Evolutionary conservation across 345 rosid genomes (phyloP), one percentile per base, ranked within the genome.

Genomic region (Acer saccharum): DNA sequence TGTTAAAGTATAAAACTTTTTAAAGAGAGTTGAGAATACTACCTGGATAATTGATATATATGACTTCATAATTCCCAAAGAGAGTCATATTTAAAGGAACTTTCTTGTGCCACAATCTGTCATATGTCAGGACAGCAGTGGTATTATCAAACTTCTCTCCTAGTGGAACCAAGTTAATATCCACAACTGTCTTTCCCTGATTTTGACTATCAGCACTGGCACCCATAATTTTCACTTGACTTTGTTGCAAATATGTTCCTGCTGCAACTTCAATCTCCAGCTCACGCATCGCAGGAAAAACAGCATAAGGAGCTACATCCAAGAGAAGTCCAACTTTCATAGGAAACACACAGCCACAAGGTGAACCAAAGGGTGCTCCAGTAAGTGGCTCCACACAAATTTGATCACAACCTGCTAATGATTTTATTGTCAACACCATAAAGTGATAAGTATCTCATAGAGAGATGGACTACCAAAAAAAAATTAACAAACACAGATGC

Each of bases 201-300:
- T 97, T 89, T 86, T 89, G 92, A 87, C 83, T 90, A 87, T 91
- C 98, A 73, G 98, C 97, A 82, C 87, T 93, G 9, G 97, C 99
- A 79, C 98, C 99, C 98, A 97, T 97, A 82, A 97, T 94, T 82
- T 88, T 91, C 62, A 97, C 99, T 86, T 97, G 99, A 84, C 99
- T 94, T 82, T 94, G 98, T 69, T 94, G 90, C 88, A 97, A 84
- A 83, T 93, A 94, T 44, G 94, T 90, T 78, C 99, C 98, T 52
- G 92, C 87, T 29, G 99, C 98, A 84, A 97, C 80, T 89, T 94
- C 99, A 87, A 91, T 89, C 88, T 94, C 99, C 74, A 97, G 90
- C 88, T 92, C 92, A 81, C 82, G 87, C 90, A 91, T 89, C 32
- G 92, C 91, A 39, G 98, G 98, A 79, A 97, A 97, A 82, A 97